Conservation (phyloP, 2,329 filamentous ascomycete genomes). For the Periconia macrospinosa region DNA sequence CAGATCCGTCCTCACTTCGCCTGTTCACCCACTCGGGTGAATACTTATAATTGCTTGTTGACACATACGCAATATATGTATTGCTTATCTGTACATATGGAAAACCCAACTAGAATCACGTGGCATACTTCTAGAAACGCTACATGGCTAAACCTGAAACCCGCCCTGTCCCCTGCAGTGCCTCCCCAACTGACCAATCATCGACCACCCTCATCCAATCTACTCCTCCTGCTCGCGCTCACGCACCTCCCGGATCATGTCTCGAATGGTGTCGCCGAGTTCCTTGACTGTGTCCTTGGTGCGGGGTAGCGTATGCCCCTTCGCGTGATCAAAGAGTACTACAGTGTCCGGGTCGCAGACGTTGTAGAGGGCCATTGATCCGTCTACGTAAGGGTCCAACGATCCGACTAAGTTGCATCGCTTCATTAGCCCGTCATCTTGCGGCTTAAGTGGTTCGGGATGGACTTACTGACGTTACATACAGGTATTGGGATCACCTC, state of each 20-base stretch:
- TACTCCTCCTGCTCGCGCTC: background rate
- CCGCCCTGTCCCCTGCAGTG: no score
- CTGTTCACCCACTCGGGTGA: no score
- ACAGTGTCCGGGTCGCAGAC: conserved; percentile 63
- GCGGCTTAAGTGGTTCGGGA: background rate
- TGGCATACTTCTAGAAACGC: no score
- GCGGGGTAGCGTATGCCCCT: conserved; percentile 63
- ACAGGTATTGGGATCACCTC: conserved; percentile 45
- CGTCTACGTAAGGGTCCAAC: conserved; percentile 62
- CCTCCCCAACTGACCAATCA: no score
- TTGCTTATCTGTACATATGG: no score
- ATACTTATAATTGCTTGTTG: no score
- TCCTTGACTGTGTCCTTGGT: conserved; percentile 34
- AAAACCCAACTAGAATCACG: no score
- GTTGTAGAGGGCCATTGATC: conserved; percentile 63
- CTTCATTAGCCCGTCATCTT: background rate
- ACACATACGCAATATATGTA: no score
- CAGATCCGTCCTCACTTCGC: no score
- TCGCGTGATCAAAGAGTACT: conserved; percentile 66
- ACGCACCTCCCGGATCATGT: conserved; percentile 24
- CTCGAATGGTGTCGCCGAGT: conserved; percentile 29
- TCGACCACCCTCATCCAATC: no score
- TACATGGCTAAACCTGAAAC: no score
- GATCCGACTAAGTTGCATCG: conserved; percentile 20
- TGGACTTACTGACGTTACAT: conserved; percentile 39